Base-by-base conservation (phyloP, 371 early-diverging fungal genomes). In the Zychaea mexicana region DNA sequence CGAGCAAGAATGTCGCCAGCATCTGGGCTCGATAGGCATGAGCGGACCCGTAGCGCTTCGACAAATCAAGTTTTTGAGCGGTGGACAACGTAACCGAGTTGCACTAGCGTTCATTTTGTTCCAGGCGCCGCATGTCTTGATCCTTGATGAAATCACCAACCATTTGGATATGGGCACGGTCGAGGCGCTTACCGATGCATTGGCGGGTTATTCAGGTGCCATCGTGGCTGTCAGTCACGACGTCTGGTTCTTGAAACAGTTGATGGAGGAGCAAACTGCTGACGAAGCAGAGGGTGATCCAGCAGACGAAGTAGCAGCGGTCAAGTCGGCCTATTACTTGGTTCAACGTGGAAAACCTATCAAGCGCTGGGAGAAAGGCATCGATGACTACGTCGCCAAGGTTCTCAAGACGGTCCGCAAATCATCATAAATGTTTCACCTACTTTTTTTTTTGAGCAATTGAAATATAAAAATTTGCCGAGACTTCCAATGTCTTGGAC, bases 81-180 rank as follows among this genome's bases (percentile, higher is more conserved):
- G 95, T 64, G 95, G 95, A 3, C 91, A 93, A 66, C 85, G 88
- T 61, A 87, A 85, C 27, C 74, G 94, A 36, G 82, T 95, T 2
- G 88, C 87, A 2, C 75, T 95, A 53, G 93, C 92, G n/a, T 47
- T 85, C 24, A 76, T 85, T 47, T 71, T 88, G n/a, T 85, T 74
- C 36, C 80, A 80, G 1, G 72, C 73, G 22, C 90, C 95, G 7
- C 90, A 96, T 68, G 79, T 96, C 9, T 70, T 96, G 30, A 76
- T 94, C 33, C 78, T 94, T 24, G 95, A 95, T 72, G 95, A 95
- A 79, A 90, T 92, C 47, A 93, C 92, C 22, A 96, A 94, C 68
- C 92, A 92, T 63, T 72, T 88, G 66, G 92, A 93, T 79, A 88
- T 93, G 85, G 87, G 86, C 19, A 87, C 88, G 8, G 86, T 91